A percentile compares a stretch with the other conserved stretches of the same genome.
phyloP scores from a whole-genome alignment of 345 rosid species.

The Eucalyptus coolabah region DNA sequence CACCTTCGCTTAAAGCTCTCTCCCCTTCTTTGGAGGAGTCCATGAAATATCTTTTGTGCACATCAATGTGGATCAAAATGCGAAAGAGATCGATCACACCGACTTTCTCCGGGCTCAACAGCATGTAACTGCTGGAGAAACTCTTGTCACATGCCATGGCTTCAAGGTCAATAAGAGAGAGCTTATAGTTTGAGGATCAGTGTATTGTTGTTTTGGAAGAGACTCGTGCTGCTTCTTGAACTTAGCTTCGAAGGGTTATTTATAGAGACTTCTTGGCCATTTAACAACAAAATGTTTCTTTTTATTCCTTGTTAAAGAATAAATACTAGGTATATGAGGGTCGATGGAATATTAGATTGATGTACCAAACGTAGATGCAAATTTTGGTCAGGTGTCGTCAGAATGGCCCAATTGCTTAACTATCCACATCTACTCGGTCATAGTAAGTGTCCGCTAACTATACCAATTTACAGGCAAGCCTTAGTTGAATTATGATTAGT shows the following conservation, averaged over 20 bases:
- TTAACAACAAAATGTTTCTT: neutral
- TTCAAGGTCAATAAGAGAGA: neutral
- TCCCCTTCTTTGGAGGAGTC: slow-evolving; percentile 19
- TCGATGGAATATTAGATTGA: neutral
- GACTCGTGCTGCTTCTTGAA: neutral
- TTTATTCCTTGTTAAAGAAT: neutral
- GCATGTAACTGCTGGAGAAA: slow-evolving; percentile 25
- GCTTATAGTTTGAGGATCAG: neutral
- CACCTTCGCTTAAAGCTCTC: slow-evolving; percentile 30
- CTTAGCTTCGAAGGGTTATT: neutral
- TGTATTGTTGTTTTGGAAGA: neutral
- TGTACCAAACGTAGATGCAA: neutral
- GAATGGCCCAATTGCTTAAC: neutral
- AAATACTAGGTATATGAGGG: neutral
- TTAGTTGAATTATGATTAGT: neutral
- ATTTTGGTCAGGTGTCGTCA: neutral
- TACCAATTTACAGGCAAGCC: neutral
- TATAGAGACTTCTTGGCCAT: neutral
- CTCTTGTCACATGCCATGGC: slow-evolving; percentile 14
- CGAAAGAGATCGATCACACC: slow-evolving; percentile 22
- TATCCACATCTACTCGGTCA: neutral
- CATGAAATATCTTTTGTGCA: slow-evolving; percentile 24
- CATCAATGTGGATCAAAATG: slow-evolving; percentile 20
- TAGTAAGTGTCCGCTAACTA: neutral
- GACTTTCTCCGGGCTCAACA: slow-evolving; percentile 40